phyloP scores from a whole-genome alignment of 352 stramenopile species.

The Globisporangium cederbergense region DNA sequence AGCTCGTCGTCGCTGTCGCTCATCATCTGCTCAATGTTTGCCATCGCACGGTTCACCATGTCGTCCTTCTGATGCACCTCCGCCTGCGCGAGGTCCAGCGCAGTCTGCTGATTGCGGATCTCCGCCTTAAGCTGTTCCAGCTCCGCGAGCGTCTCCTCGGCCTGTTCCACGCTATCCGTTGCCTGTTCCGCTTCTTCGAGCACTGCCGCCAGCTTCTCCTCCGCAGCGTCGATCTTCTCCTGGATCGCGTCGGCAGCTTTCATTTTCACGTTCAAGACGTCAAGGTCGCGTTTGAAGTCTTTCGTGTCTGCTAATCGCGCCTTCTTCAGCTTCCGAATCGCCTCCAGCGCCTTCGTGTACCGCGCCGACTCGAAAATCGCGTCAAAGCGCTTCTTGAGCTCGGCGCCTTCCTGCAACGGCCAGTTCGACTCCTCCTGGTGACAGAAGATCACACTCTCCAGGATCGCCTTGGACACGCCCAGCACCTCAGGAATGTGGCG shows the following conservation, averaged over 20 bases:
- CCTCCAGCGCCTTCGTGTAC: conserved; percentile 98
- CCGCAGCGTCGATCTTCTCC: conserved; percentile 44
- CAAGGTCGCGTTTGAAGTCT: conserved; percentile 93
- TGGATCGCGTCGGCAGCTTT: conserved; percentile 52
- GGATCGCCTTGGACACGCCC: conserved; percentile 96
- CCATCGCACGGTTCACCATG: conserved; percentile 31
- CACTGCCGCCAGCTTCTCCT: conserved; percentile 42
- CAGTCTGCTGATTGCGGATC: conserved; percentile 30
- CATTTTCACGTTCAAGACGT: conserved; percentile 86
- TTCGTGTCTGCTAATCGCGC: conserved; percentile 75
- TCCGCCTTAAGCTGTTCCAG: conserved; percentile 45
- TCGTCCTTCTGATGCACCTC: conserved; percentile 41
- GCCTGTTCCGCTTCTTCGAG: conserved; percentile 32
- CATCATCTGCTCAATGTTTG: conserved; percentile 67
- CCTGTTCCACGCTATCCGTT: conserved; percentile 34
- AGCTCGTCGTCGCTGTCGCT: conserved; percentile 69
- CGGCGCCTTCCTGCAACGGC: conserved; percentile 93
- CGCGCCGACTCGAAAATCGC: conserved; percentile 99
- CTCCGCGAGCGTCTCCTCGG: conserved; percentile 52
- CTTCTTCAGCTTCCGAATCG: conserved; percentile 94
- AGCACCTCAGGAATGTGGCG: conserved; percentile 93
- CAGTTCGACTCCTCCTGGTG: conserved; percentile 98
- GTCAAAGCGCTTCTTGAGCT: conserved; percentile 99
- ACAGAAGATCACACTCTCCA: conserved; percentile 99
- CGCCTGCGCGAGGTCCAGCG: conserved; percentile 30